Base-by-base conservation (phyloP, 1,284 basidiomycete species). In the Neonothopanus nambi region DNA sequence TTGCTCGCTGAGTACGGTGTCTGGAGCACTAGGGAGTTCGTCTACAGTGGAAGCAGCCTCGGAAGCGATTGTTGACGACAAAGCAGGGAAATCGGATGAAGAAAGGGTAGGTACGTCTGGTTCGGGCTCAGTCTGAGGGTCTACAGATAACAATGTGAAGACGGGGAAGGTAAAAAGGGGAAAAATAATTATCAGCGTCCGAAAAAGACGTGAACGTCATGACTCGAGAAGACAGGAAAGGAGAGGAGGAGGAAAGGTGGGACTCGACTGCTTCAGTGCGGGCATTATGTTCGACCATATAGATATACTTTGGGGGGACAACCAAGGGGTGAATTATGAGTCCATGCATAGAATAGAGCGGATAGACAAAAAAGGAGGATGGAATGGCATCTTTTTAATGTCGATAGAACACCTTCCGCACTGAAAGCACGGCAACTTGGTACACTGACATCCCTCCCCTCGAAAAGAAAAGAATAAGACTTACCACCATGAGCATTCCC, bases 361-460 rank as follows among this genome's bases (percentile, higher is more conserved):
- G 65, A 67, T 71, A 70, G 57, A 68, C 13, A 28, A 52, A 45
- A 42, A 35, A 45, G 23, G 41, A 35, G 37, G 39, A 36, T 35
- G 24, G 51, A 42, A 45, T 39, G n/a, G 44, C 35, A 42, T 37
- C 33, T 30, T 33, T 49, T 87, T 75, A 87, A 74, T 79, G 78
- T 67, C 78, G 82, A 77, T 82, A 75, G 73, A 80, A 80, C 72
- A 79, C 73, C 80, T 85, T 84, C 83, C 84, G 84, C 83, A 86
- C 84, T 88, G 74, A 84, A 88, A 87, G 86, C 75, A 88, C 82
- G 85, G 84, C 71, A 61, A 72, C 85, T 88, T 78, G 85, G 85
- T 87, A 87, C 82, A 79, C 77, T 82, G 80, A 76, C 82, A 84
- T 81, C 84, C 84, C 84, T 84, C 87, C 85, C 84, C 82, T 79